phyloP scores from a whole-genome alignment of 176 grass and related monocot genomes.

The Elaeis guineensis region DNA sequence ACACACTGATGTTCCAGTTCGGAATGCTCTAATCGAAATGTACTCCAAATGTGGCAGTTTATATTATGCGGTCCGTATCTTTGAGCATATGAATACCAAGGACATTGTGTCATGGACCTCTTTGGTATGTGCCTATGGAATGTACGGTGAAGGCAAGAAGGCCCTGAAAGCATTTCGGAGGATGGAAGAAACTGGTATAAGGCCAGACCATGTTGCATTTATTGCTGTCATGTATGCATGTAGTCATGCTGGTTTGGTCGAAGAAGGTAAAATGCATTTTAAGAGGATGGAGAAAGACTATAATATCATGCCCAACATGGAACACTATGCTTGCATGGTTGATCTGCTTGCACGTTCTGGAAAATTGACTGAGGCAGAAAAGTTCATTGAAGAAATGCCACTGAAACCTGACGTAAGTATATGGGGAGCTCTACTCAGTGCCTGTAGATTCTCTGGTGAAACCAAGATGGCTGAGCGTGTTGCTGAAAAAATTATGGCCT shows the following conservation, averaged over 20 bases:
- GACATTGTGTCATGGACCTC: neutral
- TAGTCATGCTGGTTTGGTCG: conserved; percentile 5
- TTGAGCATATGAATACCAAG: conserved; percentile 1
- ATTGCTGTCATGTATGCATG: conserved; percentile 2
- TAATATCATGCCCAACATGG: neutral
- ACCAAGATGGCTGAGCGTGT: neutral
- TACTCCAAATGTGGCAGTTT: conserved; percentile 5
- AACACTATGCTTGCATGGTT: conserved; percentile 5
- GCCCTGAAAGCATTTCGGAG: neutral
- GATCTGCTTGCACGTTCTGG: conserved; percentile 1
- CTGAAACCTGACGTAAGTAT: neutral
- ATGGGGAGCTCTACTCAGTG: conserved; percentile 5
- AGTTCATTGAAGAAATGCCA: conserved; percentile 6
- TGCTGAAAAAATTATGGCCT: neutral
- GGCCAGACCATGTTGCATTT: neutral
- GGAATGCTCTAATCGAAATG: conserved; percentile 7
- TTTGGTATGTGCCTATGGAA: neutral
- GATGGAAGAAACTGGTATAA: neutral
- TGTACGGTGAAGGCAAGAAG: conserved; percentile 3
- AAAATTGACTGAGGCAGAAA: neutral
- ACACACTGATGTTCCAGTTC: neutral
- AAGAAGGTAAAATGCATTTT: conserved; percentile 3
- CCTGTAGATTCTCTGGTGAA: neutral
- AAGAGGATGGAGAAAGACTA: conserved; percentile 3
- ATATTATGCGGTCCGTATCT: neutral